Evolutionary conservation across 2,329 filamentous ascomycete species (phyloP), one percentile per base, ranked within the genome.

Genomic region (Lizonia empirigonia): DNA sequence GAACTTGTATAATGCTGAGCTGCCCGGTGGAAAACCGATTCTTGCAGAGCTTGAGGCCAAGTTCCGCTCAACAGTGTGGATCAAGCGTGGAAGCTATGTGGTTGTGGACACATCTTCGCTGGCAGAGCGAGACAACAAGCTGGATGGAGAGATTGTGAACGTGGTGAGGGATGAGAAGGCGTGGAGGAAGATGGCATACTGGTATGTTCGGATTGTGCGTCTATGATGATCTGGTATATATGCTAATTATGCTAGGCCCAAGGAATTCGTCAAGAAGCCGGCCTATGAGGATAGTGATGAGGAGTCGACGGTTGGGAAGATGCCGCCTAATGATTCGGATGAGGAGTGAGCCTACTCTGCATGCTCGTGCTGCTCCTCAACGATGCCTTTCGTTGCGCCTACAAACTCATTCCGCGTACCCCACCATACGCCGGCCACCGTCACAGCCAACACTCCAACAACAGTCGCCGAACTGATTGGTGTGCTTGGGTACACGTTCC

Each of bases 61-160:
- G 32, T 97, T 97, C 71, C 89, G 93, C 55, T 94, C 90, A 59
- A 94, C 90, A 2, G 90, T 97, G 58, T 97, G 91, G 90, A 89
- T 97, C 72, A 92, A 89, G 74, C 86, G 91, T 15, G 89, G 91
- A 23, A 90, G 91, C 0, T 97, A 87, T 72, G 91, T 97, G 23
- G 76, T 97, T 9, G 82, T 96, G 12, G 89, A 97, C 60, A 87
- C 84, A 19, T 80, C 81, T 23, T 79, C 82, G 2, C 78, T 86
- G 29, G 84, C 85, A 22, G 84, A 82, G 19, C 77, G 86, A 42
- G 86, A 88, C 35, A 91, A 91, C 64, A 91, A 91, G 72, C 83
- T 96, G 10, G 82, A 84, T 44, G 94, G 93, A 12, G 90, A 96
- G 73, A 97, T 99, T 64, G 81, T 96, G 61, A 97, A 97, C 68